Base-by-base conservation (phyloP, 2,329 filamentous ascomycete species). In the Lasiodiplodia hormozganensis region DNA sequence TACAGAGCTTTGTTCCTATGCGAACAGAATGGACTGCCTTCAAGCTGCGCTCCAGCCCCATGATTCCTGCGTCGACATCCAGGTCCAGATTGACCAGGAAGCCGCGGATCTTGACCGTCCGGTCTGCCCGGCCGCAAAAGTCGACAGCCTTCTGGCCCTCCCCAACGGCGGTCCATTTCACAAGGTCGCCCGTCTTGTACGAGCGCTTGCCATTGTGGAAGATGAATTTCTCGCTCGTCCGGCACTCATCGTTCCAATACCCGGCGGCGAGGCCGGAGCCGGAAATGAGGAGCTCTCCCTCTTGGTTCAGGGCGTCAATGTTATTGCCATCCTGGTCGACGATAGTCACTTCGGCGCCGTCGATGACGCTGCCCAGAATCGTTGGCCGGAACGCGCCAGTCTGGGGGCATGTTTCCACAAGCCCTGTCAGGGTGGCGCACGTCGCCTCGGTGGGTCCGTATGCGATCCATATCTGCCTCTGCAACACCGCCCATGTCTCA, bases 61-160 rank as follows among this genome's bases (percentile, higher is more conserved):
- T 14, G 53, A 57, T 34, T 12, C 12, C 53, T 31, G 53, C 53
- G 34, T 57, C 53, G 10, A 57, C 53, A 14, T 57, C 53, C 5
- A 57, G 53, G 3, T 68, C 67, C 8, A 68, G 67, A 34, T 68
- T 68, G 18, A 68, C 57, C 2, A 68, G 47, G 43, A 68, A 68
- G 3, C 67, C 67, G 3, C 57, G 40, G 21, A 64, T 53, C 43
- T 68, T 68, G 67, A 68, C 57, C 11, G 43, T 53, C 10, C 57
- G 57, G 40, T 68, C 67, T 2, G 21, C 16, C 56, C 67, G 56
- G 25, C 67, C 67, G 25, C 66, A 68, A 25, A 68, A 68, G 11
- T 68, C 36, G 25, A 68, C 28, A n/a, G 25, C 49, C 18, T 21
- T 36, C 16, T 16, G 12, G 11, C 56, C 56, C 12, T 54, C 21